A percentile compares a stretch with the other conserved stretches of the same genome.
Evolutionary conservation across 768 basidiomycete species (phyloP).

Genomic region (Tylopilus sp.): DNA sequence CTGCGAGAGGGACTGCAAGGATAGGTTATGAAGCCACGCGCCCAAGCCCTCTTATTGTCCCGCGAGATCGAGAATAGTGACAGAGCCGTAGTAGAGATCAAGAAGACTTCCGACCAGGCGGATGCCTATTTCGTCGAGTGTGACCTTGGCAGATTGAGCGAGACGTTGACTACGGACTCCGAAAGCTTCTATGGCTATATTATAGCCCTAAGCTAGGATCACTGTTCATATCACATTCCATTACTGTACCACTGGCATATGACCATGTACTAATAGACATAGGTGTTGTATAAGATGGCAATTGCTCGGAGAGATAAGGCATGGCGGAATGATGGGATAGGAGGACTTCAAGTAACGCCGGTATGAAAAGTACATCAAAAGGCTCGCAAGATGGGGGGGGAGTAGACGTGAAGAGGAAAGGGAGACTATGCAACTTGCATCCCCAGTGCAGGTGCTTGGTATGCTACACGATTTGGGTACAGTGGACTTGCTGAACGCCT

Average conservation of each 20-base stretch:
- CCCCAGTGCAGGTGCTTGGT: slow-evolving; percentile 1
- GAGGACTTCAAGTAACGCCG: no score
- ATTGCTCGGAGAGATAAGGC: not conserved
- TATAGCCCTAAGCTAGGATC: not conserved
- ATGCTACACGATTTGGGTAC: slow-evolving; percentile 25
- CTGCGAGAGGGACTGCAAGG: not conserved
- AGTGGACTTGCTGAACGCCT: slow-evolving; percentile 6
- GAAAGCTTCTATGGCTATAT: no score
- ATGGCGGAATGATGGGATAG: not conserved
- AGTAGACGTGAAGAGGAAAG: not conserved
- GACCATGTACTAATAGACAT: slow-evolving; percentile 2
- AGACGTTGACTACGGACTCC: slow-evolving; percentile 25
- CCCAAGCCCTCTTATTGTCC: not conserved
- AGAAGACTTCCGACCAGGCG: not conserved
- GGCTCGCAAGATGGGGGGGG: not conserved
- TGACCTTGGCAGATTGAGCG: slow-evolving; percentile 19
- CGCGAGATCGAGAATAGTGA: not conserved
- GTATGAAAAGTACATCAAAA: not conserved
- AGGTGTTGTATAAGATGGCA: not conserved
- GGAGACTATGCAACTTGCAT: slow-evolving; percentile 16
- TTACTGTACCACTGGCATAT: not conserved
- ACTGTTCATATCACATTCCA: slow-evolving; percentile 4
- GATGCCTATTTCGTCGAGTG: slow-evolving; percentile 2
- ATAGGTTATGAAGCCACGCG: not conserved
- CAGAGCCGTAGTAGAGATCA: not conserved